Conservation (phyloP, 2,329 filamentous ascomycete species). For the Tolypocladium tundrense region DNA sequence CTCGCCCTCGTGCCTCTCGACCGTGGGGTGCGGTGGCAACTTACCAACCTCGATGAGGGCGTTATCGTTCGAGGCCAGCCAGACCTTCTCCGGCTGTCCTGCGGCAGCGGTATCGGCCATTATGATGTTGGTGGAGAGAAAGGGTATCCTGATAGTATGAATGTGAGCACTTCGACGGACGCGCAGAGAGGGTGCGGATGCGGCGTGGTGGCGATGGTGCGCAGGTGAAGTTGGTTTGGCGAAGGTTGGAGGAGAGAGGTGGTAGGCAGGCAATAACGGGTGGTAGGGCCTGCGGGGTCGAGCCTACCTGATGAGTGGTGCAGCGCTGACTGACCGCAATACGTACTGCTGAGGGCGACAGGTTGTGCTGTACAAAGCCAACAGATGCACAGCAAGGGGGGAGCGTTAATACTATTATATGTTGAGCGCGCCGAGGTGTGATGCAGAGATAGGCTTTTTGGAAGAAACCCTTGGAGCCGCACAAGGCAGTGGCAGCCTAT, state of each 20-base stretch:
- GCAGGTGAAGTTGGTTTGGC: neutral
- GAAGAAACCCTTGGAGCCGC: neutral
- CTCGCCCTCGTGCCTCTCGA: neutral
- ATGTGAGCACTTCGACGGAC: neutral
- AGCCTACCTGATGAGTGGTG: neutral
- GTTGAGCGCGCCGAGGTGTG: neutral
- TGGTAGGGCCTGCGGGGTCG: neutral
- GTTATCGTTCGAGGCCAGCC: constrained; percentile 41
- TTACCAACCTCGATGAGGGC: constrained; percentile 36
- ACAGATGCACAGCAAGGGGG: neutral
- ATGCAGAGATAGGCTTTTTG: neutral
- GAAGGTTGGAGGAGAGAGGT: neutral
- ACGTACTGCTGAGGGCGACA: neutral
- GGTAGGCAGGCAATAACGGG: neutral
- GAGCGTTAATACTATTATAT: neutral
- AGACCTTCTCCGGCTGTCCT: constrained; percentile 26
- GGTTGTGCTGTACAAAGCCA: neutral
- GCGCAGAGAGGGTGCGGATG: neutral
- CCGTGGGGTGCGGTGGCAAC: constrained; percentile 11
- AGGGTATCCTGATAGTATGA: neutral
- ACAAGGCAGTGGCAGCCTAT: neutral
- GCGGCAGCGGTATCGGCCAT: constrained; percentile 3
- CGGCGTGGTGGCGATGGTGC: neutral
- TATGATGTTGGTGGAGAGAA: neutral
- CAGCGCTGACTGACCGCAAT: neutral